phyloP scores from a whole-genome alignment of 306 rosid species.

The Cucurbita argyrosperma region DNA sequence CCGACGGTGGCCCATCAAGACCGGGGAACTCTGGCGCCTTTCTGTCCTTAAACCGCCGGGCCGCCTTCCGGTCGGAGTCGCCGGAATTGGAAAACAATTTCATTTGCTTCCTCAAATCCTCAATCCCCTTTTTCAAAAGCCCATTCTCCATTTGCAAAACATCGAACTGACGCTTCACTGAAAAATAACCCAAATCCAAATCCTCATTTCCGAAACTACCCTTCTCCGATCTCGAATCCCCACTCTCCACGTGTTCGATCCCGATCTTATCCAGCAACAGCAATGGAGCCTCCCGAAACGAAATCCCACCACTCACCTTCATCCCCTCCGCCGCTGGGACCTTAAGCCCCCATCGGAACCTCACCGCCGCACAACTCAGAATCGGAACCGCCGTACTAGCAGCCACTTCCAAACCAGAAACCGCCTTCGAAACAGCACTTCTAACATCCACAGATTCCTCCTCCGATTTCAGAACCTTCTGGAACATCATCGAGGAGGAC shows the following conservation, averaged over 20 bases:
- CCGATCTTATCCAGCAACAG: constrained; percentile 86
- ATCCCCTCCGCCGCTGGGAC: constrained; percentile 38
- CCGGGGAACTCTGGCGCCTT: constrained; percentile 23
- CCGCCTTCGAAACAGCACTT: constrained; percentile 12
- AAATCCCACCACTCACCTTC: constrained; percentile 20
- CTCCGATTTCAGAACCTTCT: constrained; percentile 13
- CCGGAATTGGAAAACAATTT: background rate
- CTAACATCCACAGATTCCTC: constrained; percentile 15
- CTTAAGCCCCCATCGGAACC: constrained; percentile 73
- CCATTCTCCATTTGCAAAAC: constrained; percentile 48
- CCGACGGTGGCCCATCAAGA: constrained; percentile 17
- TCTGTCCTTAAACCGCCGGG: constrained; percentile 22
- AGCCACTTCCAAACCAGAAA: constrained; percentile 54
- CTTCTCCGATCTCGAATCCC: constrained; percentile 19
- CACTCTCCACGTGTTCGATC: constrained; percentile 53
- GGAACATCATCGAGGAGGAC: constrained; percentile 27
- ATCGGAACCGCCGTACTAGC: constrained; percentile 61
- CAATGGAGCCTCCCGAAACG: constrained; percentile 50
- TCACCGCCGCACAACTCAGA: constrained; percentile 34
- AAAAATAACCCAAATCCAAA: constrained; percentile 21
- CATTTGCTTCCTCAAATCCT: constrained; percentile 57
- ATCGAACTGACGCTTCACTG: constrained; percentile 58
- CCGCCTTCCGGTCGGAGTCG: too few relatives aligned
- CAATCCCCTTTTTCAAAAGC: constrained; percentile 54
- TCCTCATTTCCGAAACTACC: constrained; percentile 26